Base-by-base conservation (phyloP, 2,329 filamentous ascomycete genomes). In the Aspergillus quadrilineatus region DNA sequence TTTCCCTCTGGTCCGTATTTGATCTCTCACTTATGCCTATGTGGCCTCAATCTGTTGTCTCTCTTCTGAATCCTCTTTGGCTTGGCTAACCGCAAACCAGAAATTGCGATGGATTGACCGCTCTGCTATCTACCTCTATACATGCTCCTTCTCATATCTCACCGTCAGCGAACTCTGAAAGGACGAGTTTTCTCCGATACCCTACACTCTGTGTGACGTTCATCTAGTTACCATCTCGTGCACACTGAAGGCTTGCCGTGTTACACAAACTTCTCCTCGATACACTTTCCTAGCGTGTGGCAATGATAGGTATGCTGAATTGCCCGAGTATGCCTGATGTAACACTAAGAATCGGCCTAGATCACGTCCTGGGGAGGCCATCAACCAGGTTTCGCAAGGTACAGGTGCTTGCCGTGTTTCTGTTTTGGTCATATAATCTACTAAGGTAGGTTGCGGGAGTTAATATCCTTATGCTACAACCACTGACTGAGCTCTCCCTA, bases 371-470 rank as follows among this genome's bases (percentile, higher is more conserved):
- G 48, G 93, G 93, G 61, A 87, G 91, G 62, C 93, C 93, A 34
- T 97, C 92, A 59, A 86, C 89, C 69, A 90, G 93, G 77, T 96
- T 95, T 68, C 86, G 93, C 62, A 91, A 95, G 69, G 87, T 95
- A 50, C 93, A 97, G 74, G 92, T 99, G 65, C 84, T 97, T 63
- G 88, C 89, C 22, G 94, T 97, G 12, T 82, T 97, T 54, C 86
- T 89, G 0, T 94, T 97, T 70, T 99, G 94, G 94, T 89, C 89
- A 4, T 77, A 88, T 46, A 97, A 97, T 72, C 79, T 97, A 29
- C 83, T 88, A 68, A 86, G 84, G 89, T 90, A 79, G 60, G 79
- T 34, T n/a, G 14, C 4, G 26, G 22, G 15, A 6, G n/a, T 22
- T n/a, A 2, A 3, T 26, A 4, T 4, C n/a, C 4, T 12, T 3